Conservation (phyloP, 78 protist genomes). For the Reticulomyxa filosa region DNA sequence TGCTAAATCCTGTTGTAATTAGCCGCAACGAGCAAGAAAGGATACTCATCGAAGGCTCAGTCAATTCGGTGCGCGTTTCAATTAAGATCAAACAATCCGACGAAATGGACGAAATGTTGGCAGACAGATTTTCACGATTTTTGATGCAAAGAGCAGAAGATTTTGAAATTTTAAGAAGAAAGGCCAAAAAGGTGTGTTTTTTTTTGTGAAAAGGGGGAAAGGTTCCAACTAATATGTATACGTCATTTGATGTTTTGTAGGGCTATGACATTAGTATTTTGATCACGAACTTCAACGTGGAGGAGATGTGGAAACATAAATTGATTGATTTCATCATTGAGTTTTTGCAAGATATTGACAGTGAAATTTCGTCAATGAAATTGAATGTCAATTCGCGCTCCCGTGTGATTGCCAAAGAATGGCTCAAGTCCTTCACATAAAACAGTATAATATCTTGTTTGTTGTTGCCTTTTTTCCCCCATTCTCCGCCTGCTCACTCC, state of each 20-base stretch:
- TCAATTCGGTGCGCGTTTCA: constrained; percentile 89
- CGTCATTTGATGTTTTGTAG: constrained; percentile 1
- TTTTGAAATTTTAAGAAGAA: constrained; percentile 72
- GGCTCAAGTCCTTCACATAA: constrained; percentile 32
- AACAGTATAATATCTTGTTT: background rate
- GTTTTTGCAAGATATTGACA: constrained; percentile 87
- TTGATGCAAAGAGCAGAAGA: constrained; percentile 79
- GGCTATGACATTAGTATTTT: constrained; percentile 90
- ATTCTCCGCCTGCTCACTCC: no score
- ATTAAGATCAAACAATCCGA: constrained; percentile 71
- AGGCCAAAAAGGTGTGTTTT: constrained; percentile 44
- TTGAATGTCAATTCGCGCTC: constrained; percentile 66
- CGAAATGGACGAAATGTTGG: constrained; percentile 65
- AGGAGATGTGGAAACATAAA: constrained; percentile 74
- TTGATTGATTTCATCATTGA: constrained; percentile 84
- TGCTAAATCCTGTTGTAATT: constrained; percentile 66
- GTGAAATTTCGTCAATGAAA: constrained; percentile 69
- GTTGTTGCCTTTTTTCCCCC: no score
- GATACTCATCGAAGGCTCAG: constrained; percentile 71
- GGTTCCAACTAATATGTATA: background rate
- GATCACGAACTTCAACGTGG: constrained; percentile 82
- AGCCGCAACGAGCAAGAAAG: constrained; percentile 57
- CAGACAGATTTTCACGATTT: constrained; percentile 68
- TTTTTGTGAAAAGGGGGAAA: background rate
- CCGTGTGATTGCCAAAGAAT: constrained; percentile 57